Percentiles rank a stretch among this genome's conserved stretches.
Conservation (phyloP, 495 filamentous ascomycete species). For the Aspergillus cristatus region DNA sequence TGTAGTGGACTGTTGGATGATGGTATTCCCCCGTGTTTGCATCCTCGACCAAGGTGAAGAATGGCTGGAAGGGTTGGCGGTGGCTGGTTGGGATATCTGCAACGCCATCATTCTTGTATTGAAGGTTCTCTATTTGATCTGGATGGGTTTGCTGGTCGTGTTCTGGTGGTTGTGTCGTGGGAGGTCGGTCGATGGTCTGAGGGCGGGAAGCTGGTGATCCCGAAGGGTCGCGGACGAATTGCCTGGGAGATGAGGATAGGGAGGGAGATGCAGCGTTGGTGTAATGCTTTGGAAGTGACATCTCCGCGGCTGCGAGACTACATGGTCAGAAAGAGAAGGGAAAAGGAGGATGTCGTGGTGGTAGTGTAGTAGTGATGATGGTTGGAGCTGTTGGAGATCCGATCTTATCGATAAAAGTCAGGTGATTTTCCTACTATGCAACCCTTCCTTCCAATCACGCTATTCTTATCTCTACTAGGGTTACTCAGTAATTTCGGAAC, state of each 20-base stretch:
- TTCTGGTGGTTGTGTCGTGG: slow-evolving; percentile 8
- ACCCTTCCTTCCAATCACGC: too few relatives aligned
- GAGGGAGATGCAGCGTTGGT: slow-evolving; percentile 11
- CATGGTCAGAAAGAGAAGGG: slow-evolving; percentile 20
- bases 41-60: slow-evolving; percentile 48
- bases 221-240: slow-evolving; percentile 13
- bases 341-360: slow-evolving; percentile 9
- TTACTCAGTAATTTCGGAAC: too few relatives aligned
- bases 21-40: slow-evolving; percentile 44
- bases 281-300: slow-evolving; percentile 27
- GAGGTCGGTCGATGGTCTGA: slow-evolving; percentile 15
- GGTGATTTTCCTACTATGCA: background rate
- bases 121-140: slow-evolving; percentile 1
- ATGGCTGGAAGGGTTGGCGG: slow-evolving; percentile 31
- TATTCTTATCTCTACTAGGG: too few relatives aligned
- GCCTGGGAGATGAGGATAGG: slow-evolving; percentile 22
- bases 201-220: slow-evolving; percentile 12
- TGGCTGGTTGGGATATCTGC: slow-evolving; percentile 1
- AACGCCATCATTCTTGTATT: slow-evolving; percentile 4
- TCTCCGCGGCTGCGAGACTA: slow-evolving; percentile 23
- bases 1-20: slow-evolving; percentile 78
- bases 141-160: slow-evolving; percentile 3
- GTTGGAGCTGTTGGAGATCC: background rate
- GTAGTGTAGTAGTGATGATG: slow-evolving; percentile 4
- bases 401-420: slow-evolving; percentile 18